Conservation (phyloP, 768 basidiomycete genomes). For the Filobasidium wieringae region DNA sequence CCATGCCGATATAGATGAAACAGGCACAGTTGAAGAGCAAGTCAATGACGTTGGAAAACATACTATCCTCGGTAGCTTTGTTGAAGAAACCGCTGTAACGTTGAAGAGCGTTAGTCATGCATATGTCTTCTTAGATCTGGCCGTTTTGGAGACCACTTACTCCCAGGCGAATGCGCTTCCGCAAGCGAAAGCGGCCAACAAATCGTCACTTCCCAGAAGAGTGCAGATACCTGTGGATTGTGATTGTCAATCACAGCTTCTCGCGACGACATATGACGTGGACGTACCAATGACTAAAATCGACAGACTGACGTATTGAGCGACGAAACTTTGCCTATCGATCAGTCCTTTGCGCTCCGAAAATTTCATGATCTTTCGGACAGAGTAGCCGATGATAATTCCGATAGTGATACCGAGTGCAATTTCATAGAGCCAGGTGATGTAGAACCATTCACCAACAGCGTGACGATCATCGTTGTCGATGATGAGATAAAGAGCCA, state of each 20-base stretch:
- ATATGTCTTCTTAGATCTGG: not conserved
- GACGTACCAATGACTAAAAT: constrained; percentile 35
- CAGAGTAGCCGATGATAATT: constrained; percentile 58
- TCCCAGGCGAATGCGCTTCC: constrained; percentile 97
- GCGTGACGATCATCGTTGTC: constrained; percentile 53
- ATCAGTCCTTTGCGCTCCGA: constrained; percentile 75
- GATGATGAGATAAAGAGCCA: constrained; percentile 75
- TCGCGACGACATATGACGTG: not conserved
- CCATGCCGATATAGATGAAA: constrained; percentile 91
- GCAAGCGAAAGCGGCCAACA: constrained; percentile 86
- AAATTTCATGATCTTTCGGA: constrained; percentile 86
- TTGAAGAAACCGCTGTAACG: constrained; percentile 41
- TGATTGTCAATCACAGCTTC: not conserved
- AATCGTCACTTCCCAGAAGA: constrained; percentile 81
- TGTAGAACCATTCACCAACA: constrained; percentile 66
- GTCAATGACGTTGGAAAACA: constrained; percentile 90
- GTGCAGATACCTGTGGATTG: constrained; percentile 52
- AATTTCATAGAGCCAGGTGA: constrained; percentile 83
- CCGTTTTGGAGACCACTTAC: constrained; percentile 48
- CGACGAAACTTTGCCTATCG: constrained; percentile 87
- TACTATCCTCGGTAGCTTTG: constrained; percentile 77
- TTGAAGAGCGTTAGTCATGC: not conserved
- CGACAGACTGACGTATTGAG: constrained; percentile 49
- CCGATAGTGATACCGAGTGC: constrained; percentile 64
- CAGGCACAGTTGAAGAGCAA: constrained; percentile 85